These are phyloP conservation scores for Blastobotrys terrestris DNA, from an alignment of 805 yeast species.

Conservation along the genomic window DNA sequence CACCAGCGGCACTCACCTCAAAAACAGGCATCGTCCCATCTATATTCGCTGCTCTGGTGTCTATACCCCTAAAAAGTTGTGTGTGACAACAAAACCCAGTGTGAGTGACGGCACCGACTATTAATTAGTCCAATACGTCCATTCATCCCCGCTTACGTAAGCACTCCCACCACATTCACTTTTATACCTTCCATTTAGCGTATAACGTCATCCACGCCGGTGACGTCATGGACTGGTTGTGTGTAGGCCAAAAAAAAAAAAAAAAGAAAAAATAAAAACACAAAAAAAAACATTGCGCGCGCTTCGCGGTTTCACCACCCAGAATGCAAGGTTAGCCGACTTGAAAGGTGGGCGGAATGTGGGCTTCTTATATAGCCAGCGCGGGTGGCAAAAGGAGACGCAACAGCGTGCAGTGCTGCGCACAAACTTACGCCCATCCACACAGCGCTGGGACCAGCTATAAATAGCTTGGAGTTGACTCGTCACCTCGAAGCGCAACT, in stretches of 20 bases:
- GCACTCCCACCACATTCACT: too few species aligned
- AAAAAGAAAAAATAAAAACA: too few species aligned
- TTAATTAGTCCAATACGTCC: not conserved
- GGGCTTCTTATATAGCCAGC: not conserved
- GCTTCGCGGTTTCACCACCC: not conserved
- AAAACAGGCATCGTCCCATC: conserved; percentile 14
- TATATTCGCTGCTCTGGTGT: not conserved
- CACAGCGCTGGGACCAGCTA: too few species aligned
- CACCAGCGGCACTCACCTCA: conserved; percentile 17
- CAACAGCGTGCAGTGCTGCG: too few species aligned
- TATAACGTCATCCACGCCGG: not conserved
- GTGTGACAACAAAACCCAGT: conserved; percentile 1
- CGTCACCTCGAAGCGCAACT: too few species aligned
- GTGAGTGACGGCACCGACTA: not conserved
- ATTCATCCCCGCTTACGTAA: not conserved
- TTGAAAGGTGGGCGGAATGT: not conserved
- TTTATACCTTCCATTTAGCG: not conserved
- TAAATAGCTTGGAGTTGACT: too few species aligned
- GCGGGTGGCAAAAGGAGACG: too few species aligned
- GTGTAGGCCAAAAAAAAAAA: too few species aligned
- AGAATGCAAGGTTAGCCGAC: not conserved
- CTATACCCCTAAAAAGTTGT: not conserved
- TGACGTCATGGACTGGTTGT: too few species aligned
- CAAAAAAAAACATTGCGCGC: not conserved
- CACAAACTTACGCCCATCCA: too few species aligned